These are phyloP conservation scores for Scorias spongiosa DNA, from an alignment of 2,329 filamentous ascomycete species.

Conservation along the genomic window DNA sequence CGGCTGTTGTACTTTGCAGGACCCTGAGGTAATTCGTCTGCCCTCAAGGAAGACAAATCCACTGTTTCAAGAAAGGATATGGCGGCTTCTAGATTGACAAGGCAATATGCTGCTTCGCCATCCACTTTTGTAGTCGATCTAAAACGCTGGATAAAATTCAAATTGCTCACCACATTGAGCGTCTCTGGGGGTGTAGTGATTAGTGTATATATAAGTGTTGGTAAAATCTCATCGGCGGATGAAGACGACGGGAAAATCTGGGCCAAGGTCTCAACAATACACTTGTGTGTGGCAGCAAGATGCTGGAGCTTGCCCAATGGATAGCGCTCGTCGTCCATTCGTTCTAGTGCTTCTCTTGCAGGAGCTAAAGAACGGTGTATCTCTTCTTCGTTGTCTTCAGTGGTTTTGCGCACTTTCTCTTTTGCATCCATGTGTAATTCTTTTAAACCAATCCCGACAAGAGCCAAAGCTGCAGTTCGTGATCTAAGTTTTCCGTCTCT, in stretches of 20 bases:
- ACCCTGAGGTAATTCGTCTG: constrained; percentile 57
- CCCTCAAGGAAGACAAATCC: constrained; percentile 73
- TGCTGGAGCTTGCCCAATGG: constrained; percentile 83
- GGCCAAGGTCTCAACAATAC: constrained; percentile 75
- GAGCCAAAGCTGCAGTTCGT: constrained; percentile 72
- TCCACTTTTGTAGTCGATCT: constrained; percentile 73
- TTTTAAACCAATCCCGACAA: constrained; percentile 80
- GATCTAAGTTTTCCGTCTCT: constrained; percentile 89
- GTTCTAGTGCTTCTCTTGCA: constrained; percentile 51
- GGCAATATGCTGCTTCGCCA: constrained; percentile 86
- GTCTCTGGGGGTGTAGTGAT: constrained; percentile 79
- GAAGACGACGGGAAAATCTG: constrained; percentile 55
- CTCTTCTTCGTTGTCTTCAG: constrained; percentile 40
- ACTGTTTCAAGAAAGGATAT: constrained; percentile 92
- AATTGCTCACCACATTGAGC: constrained; percentile 81
- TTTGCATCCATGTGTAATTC: constrained; percentile 64
- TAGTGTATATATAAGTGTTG: constrained; percentile 88
- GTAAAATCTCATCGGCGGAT: constrained; percentile 92
- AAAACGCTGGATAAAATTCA: constrained; percentile 89
- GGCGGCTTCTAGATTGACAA: constrained; percentile 89
- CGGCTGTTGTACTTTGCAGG: constrained; percentile 40
- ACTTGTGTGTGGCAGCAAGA: constrained; percentile 77
- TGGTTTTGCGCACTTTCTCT: constrained; percentile 41
- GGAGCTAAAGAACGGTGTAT: constrained; percentile 57
- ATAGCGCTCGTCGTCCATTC: constrained; percentile 77